Base-by-base conservation (phyloP, 768 basidiomycete genomes). In the Trametes sanguinea region DNA sequence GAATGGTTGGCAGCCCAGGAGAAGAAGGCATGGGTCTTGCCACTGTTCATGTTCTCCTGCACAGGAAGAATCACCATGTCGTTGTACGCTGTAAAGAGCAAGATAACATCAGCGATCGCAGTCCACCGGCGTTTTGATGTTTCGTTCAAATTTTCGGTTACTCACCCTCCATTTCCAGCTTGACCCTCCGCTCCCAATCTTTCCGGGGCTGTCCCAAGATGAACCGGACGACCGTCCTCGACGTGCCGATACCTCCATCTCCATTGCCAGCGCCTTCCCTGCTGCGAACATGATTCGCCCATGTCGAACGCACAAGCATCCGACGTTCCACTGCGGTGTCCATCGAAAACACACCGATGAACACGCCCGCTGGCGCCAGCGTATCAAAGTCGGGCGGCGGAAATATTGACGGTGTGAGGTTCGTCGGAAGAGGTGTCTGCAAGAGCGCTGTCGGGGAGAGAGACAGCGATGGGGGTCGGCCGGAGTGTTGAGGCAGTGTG, bases 11-110 rank as follows among this genome's bases (percentile, higher is more conserved):
- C 85, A 4, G 95, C 93, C 96, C 96, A 98, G 13, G 85, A 84
- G 78, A 95, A 98, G 77, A 88, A 98, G 2, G 89, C 85, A 71
- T 96, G 82, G 4, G 92, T 91, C 75, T 98, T 98, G 59, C 96
- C 96, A 51, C 83, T 78, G 75, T 98, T 98, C 96, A 98, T 98
- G 74, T 98, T 97, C 77, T 98, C 96, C 9, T 83, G 70, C 46
- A 88, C 86, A 30, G 93, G 90, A 46, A 97, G 81, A 51, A 95
- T 81, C 64, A 94, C 78, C 60, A 95, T 89, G 72, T 95, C 94
- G 69, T 93, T 90, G 73, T 87, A 93, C 73, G 84, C 92, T 94
- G 71, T 39, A 5, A 59, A 54, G 29, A 30, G 29, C 13, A 16
- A 22, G 22, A 22, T 22, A 22, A 22, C 45, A 27, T 50, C 17